Base-by-base conservation (phyloP, 2,329 filamentous ascomycete genomes). In the Kalaharituber pfeilii region DNA sequence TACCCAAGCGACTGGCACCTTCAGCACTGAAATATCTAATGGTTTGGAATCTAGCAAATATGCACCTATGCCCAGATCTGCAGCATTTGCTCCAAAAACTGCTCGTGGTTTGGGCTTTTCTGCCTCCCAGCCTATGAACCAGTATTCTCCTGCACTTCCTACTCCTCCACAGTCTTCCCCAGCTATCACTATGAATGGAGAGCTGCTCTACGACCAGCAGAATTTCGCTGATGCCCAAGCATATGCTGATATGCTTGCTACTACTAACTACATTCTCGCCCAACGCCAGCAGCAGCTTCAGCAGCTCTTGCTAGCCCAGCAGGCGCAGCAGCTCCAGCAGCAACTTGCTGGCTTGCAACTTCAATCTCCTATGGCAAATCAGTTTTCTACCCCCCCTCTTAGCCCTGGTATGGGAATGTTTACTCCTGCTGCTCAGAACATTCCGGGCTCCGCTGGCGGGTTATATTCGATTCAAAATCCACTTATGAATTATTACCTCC, bases 231-330 rank as follows among this genome's bases (percentile, higher is more conserved):
- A 96, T 64, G 86, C 88, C 52, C 82, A 79, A 57, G 69, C 93
- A 52, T 91, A 94, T 62, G 85, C 87, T 52, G 86, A 94, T 69
- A 47, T 47, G 42, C 75, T 96, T 60, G 78, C 95, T 65, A 84
- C 86, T 55, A 93, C 87, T 64, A 94, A 95, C 68, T 72, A 91
- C 67, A 94, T 93, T 66, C 76, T 98, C 51, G 86, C 87, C 39
- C 86, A 94, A 66, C 88, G 94, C 70, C 89, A 96, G 70, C 87
- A 94, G 71, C 83, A 85, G 5, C 70, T 71, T 63, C 67, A 72
- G 54, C 74, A 77, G 62, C 60, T 62, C 29, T 67, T 67, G 67
- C 65, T 67, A 47, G 58, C 62, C 24, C 63, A 64, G 50, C 60
- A 53, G 18, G 25, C 52, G 8, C 62, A 65, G 56, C 62, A 63